Evolutionary conservation across 306 rosid species (phyloP), one percentile per base, ranked within the genome.

Genomic region (Alnus glutinosa): DNA sequence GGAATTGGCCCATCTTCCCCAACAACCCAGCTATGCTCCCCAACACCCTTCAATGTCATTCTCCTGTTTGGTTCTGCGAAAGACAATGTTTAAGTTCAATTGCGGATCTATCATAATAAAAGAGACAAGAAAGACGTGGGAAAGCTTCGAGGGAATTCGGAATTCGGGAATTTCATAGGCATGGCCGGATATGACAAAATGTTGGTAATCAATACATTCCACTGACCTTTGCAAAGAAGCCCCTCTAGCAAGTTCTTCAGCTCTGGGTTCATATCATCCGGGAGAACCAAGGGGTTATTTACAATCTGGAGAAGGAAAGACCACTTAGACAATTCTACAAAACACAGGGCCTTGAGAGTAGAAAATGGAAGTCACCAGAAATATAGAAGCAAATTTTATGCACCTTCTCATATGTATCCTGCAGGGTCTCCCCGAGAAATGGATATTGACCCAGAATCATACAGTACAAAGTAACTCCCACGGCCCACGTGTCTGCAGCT

Each of bases 401-500:
- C 89, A 95, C 99, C 90, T 82, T 93, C 80, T 96, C 99, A 73
- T 95, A 95, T 18, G 99, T 96, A 74, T 96, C 99, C 85, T 96
- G 99, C 80, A 96, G 92, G 28, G 99, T 89, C 81, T 96, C 99
- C 77, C 99, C 99, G 34, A 96, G 94, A 87, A 93, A 96, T 48
- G 99, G 99, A 84, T 91, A 91, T 54, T 87, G 89, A 36, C 99
- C 99, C 75, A 91, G 74, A 52, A 93, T 72, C 99, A 96, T 89
- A 85, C 94, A 96, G 87, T 96, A 96, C 87, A 96, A 80, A 79
- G 98, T 93, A 75, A 96, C 91, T 79, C 99, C 99, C 63, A 96
- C 91, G 1, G 99, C 98, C 99, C 99, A 96, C 1, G 99, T 96
- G 87, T 96, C 98, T 0, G 99, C 97, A 59, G 88, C 90, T 88